Conservation (phyloP, 2,329 filamentous ascomycete species). For the Elsinoe ampelina region DNA sequence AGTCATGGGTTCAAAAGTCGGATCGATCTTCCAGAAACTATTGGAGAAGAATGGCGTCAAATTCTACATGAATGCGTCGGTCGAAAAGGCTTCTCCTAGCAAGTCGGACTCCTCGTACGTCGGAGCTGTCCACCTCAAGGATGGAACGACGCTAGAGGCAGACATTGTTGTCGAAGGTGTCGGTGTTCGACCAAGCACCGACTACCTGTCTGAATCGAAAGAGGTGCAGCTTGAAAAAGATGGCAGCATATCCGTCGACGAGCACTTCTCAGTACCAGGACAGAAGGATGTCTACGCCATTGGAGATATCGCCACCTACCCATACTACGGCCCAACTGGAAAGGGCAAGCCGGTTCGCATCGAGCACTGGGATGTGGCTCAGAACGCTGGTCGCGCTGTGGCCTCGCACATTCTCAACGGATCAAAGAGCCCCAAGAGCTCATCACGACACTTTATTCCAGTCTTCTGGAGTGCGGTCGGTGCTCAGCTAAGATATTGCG, state of each 20-base stretch:
- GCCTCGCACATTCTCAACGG: constrained; percentile 67
- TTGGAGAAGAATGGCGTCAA: constrained; percentile 82
- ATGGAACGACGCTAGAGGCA: constrained; percentile 73
- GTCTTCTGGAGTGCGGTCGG: constrained; percentile 96
- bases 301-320: constrained; percentile 90
- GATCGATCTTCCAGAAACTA: constrained; percentile 65
- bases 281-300: constrained; percentile 81
- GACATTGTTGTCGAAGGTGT: constrained; percentile 89
- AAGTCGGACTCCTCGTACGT: constrained; percentile 59
- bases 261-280: constrained; percentile 66
- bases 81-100: constrained; percentile 74
- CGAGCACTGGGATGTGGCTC: constrained; percentile 98
- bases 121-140: constrained; percentile 72
- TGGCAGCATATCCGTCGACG: constrained; percentile 74
- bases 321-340: constrained; percentile 83
- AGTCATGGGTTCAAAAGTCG: constrained; percentile 74
- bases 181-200: constrained; percentile 77
- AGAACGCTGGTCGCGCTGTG: constrained; percentile 76
- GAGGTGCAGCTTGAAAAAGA: constrained; percentile 69
- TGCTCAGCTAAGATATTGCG: constrained; percentile 84
- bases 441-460: constrained; percentile 64
- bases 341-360: constrained; percentile 67
- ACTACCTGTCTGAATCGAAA: constrained; percentile 66
- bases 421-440: constrained; percentile 36
- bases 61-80: constrained; percentile 71